These are phyloP conservation scores for Podaxis pistillaris DNA, from an alignment of 768 basidiomycete species.

Conservation along the genomic window DNA sequence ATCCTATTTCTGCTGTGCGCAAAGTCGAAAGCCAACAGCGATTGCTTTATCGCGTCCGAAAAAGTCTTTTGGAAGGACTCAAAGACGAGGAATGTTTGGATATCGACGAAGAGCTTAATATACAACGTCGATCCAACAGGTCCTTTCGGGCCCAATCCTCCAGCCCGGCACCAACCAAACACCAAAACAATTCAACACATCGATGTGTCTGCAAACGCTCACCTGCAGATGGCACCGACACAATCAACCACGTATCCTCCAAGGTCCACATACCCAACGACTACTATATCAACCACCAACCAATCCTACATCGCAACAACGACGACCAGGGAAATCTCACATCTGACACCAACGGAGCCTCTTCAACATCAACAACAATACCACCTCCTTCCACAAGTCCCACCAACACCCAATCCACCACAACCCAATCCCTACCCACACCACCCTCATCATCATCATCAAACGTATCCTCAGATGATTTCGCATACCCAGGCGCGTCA, in stretches of 20 bases:
- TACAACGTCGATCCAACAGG: constrained; percentile 33
- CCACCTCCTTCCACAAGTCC: constrained; percentile 18
- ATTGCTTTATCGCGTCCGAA: constrained; percentile 58
- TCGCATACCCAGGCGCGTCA: constrained; percentile 11
- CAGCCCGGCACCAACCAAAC: constrained; percentile 5
- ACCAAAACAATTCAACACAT: neutral
- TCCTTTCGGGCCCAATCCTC: constrained; percentile 16
- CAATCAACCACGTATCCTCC: constrained; percentile 12
- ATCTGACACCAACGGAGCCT: constrained; percentile 1
- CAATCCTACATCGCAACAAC: constrained; percentile 13
- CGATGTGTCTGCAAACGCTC: constrained; percentile 23
- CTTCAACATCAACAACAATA: constrained; percentile 14
- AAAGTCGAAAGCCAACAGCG: constrained; percentile 59
- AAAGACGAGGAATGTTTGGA: constrained; percentile 56
- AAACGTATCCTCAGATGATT: constrained; percentile 13
- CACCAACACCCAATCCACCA: constrained; percentile 16
- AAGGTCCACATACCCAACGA: constrained; percentile 31
- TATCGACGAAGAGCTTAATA: constrained; percentile 52
- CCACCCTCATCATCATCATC: constrained; percentile 23
- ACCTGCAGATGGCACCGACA: constrained; percentile 17
- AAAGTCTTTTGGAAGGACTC: constrained; percentile 56
- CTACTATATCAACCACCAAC: constrained; percentile 26
- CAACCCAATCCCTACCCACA: constrained; percentile 26
- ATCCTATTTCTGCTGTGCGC: constrained; percentile 57
- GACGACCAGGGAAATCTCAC: constrained; percentile 11